These are phyloP conservation scores for Pascua sp. DNA, from an alignment of 1,284 basidiomycete genomes.

Conservation along the genomic window DNA sequence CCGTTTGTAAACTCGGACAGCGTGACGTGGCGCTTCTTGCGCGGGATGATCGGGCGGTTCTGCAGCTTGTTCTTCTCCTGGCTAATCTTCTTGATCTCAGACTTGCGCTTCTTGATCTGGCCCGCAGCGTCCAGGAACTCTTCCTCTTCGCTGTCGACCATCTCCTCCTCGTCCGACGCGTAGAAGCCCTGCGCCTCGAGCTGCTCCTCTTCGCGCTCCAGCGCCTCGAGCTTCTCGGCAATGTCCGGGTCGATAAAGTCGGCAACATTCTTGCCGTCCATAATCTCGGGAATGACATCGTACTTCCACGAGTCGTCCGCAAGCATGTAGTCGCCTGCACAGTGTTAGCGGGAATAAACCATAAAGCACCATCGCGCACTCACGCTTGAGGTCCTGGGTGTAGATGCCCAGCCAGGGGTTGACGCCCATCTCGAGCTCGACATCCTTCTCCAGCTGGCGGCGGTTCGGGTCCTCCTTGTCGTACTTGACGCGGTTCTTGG, in stretches of 20 bases:
- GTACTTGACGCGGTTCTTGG: conserved; percentile 72
- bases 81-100: conserved; percentile 66
- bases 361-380: conserved; percentile 46
- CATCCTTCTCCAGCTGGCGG: conserved; percentile 67
- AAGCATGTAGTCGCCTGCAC: conserved; percentile 63
- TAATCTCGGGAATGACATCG: conserved; percentile 92
- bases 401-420: conserved; percentile 85
- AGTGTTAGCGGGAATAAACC: too few species aligned
- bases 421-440: conserved; percentile 61
- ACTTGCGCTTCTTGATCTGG: conserved; percentile 61
- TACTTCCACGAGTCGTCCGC: conserved; percentile 91
- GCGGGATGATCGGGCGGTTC: conserved; percentile 77
- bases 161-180: conserved; percentile 74
- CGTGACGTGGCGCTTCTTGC: conserved; percentile 82
- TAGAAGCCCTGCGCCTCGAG: conserved; percentile 94
- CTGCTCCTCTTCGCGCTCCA: conserved; percentile 94
- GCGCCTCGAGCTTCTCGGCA: conserved; percentile 88
- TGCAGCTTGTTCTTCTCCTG: conserved; percentile 85
- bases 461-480: conserved; percentile 79
- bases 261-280: conserved; percentile 97
- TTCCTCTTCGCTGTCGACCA: conserved; percentile 92
- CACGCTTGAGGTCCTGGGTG: conserved; percentile 78
- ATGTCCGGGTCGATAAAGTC: conserved; percentile 99
- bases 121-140: conserved; percentile 66
- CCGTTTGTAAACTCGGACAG: conserved; percentile 76